These are phyloP conservation scores for Oropetium thomaeum DNA, from an alignment of 176 grass and related monocot genomes.

Conservation along the genomic window DNA sequence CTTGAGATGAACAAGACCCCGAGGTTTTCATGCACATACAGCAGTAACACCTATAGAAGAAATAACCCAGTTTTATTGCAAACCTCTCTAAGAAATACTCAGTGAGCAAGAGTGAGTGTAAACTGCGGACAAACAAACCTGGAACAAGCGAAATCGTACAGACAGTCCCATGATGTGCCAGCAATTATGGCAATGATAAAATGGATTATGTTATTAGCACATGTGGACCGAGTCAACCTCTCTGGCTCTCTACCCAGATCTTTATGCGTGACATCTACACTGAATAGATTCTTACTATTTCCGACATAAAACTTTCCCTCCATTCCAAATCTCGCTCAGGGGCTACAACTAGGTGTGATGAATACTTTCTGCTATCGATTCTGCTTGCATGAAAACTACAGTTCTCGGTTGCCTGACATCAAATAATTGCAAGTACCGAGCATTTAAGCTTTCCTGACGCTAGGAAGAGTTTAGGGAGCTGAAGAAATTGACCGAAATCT, in stretches of 20 bases:
- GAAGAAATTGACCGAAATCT: conserved; percentile 35
- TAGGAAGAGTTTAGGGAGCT: neutral
- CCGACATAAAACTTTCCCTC: conserved; percentile 12
- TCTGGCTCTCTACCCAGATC: conserved; percentile 1
- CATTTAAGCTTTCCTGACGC: conserved; percentile 26
- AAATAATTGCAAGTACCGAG: conserved; percentile 19
- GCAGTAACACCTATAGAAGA: neutral
- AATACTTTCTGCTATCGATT: conserved; percentile 1
- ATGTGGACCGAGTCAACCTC: neutral
- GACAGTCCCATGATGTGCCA: neutral
- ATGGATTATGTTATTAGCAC: neutral
- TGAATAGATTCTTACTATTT: conserved; percentile 17
- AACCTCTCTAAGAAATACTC: neutral
- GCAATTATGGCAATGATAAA: conserved; percentile 26
- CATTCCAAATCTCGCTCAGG: neutral
- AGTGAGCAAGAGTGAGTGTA: neutral
- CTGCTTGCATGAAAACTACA: conserved; percentile 6
- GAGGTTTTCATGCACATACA: neutral
- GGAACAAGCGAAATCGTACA: conserved; percentile 13
- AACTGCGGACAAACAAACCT: neutral
- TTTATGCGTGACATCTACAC: neutral
- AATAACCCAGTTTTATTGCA: neutral
- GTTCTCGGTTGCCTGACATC: conserved; percentile 11
- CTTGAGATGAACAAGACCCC: neutral
- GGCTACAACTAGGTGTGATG: neutral